A percentile compares a stretch with the other conserved stretches of the same genome.
Conservation (phyloP, 176 grass and related monocot genomes). For the Oryza coarctata region DNA sequence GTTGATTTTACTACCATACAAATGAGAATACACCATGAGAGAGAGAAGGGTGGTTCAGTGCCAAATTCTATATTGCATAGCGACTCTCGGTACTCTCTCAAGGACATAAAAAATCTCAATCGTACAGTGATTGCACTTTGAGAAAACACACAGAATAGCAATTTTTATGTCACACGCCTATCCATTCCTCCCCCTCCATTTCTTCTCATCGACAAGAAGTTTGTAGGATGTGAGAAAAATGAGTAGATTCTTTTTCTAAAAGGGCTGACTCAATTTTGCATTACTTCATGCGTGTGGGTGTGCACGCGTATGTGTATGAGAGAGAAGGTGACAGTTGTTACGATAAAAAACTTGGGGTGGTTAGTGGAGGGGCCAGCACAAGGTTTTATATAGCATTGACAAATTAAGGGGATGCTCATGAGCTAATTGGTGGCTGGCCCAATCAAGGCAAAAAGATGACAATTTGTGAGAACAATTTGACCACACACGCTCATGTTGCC, state of each 20-base stretch:
- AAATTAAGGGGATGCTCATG: slow-evolving; percentile 31
- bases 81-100: too few species aligned
- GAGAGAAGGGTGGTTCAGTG: too few species aligned
- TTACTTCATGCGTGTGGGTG: not conserved
- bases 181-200: not conserved
- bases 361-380: slow-evolving; percentile 34
- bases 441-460: slow-evolving; percentile 27
- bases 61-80: too few species aligned
- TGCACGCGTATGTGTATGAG: not conserved
- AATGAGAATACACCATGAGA: too few species aligned
- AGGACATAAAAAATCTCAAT: too few species aligned
- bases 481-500: slow-evolving; percentile 37
- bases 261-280: slow-evolving; percentile 10
- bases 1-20: too few species aligned
- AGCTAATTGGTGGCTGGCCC: slow-evolving; percentile 38
- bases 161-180: too few species aligned
- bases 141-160: too few species aligned
- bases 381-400: slow-evolving; percentile 47
- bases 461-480: slow-evolving; percentile 37
- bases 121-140: too few species aligned
- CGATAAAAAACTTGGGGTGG: slow-evolving; percentile 15
- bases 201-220: not conserved
- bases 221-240: slow-evolving; percentile 24
- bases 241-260: not conserved
- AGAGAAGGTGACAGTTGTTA: slow-evolving; percentile 25